phyloP scores from a whole-genome alignment of 2,329 filamentous ascomycete genomes.

The Xylariaceae sp. region DNA sequence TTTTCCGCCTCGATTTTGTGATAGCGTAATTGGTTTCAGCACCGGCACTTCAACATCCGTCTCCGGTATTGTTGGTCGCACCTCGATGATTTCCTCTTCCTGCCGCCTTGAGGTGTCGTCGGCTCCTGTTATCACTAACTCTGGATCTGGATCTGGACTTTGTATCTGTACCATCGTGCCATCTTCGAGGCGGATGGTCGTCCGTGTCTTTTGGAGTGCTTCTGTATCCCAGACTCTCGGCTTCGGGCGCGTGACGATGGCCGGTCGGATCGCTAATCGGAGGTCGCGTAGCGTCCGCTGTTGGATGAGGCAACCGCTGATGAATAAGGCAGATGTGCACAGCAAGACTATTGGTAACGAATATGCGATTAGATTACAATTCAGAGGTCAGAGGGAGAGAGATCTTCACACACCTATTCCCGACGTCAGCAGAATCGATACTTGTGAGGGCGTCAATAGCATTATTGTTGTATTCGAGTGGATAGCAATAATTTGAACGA shows the following conservation, averaged over 20 bases:
- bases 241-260: conserved; percentile 50
- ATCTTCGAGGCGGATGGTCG: conserved; percentile 55
- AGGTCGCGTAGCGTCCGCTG: conserved; percentile 83
- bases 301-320: conserved; percentile 86
- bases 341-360: conserved; percentile 63
- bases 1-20: conserved; percentile 20
- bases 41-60: conserved; percentile 16
- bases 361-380: conserved; percentile 31
- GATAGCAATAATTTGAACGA: neutral
- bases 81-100: conserved; percentile 42
- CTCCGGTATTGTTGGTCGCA: conserved; percentile 44
- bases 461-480: conserved; percentile 41
- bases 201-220: conserved; percentile 39
- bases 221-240: conserved; percentile 50
- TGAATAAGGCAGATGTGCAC: conserved; percentile 83
- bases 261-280: conserved; percentile 71
- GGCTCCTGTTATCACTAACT: conserved; percentile 30
- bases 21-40: neutral
- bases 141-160: conserved; percentile 37
- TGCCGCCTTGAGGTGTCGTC: no score
- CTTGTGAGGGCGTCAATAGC: conserved; percentile 73
- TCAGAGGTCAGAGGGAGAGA: neutral
- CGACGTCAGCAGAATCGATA: conserved; percentile 71
- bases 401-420: conserved; percentile 57
- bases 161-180: conserved; percentile 50